Percentiles rank a stretch among this genome's conserved stretches.
These are phyloP conservation scores for Penicillium lividum DNA, from an alignment of 495 filamentous ascomycete species.

Conservation along the genomic window DNA sequence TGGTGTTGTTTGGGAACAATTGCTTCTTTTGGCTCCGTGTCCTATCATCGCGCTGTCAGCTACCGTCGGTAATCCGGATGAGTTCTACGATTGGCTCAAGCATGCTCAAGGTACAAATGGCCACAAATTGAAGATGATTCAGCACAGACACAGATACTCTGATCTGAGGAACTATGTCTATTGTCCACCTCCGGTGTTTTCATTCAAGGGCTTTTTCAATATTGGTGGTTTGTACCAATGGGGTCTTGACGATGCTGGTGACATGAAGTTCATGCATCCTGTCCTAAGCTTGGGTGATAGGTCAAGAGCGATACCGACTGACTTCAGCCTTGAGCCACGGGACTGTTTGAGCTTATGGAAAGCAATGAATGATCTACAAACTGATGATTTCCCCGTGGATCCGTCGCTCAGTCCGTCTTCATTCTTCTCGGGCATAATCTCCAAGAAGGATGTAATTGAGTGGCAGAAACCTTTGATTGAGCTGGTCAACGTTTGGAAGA, in stretches of 20 bases:
- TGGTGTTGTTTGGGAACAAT: conserved; percentile 78
- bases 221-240: conserved; percentile 38
- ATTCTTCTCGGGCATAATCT: conserved; percentile 46
- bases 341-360: conserved; percentile 69
- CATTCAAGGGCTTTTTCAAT: conserved; percentile 56
- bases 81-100: conserved; percentile 68
- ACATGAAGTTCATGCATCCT: conserved; percentile 67
- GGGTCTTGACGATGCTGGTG: conserved; percentile 52
- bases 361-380: conserved; percentile 56
- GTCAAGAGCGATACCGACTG: conserved; percentile 59
- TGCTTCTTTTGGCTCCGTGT: conserved; percentile 71
- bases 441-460: conserved; percentile 60
- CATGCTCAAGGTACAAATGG: conserved; percentile 58
- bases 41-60: conserved; percentile 80
- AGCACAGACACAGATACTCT: conserved; percentile 67
- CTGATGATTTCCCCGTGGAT: conserved; percentile 44
- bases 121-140: conserved; percentile 62
- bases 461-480: conserved; percentile 68
- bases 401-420: conserved; percentile 47
- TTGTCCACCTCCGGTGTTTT: conserved; percentile 48
- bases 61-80: conserved; percentile 73
- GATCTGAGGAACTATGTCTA: conserved; percentile 73
- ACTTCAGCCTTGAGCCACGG: conserved; percentile 67
- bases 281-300: conserved; percentile 60
- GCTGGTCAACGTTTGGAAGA: conserved; percentile 61